Base-by-base conservation (phyloP, 352 stramenopile genomes). In the Pythium volutum region DNA sequence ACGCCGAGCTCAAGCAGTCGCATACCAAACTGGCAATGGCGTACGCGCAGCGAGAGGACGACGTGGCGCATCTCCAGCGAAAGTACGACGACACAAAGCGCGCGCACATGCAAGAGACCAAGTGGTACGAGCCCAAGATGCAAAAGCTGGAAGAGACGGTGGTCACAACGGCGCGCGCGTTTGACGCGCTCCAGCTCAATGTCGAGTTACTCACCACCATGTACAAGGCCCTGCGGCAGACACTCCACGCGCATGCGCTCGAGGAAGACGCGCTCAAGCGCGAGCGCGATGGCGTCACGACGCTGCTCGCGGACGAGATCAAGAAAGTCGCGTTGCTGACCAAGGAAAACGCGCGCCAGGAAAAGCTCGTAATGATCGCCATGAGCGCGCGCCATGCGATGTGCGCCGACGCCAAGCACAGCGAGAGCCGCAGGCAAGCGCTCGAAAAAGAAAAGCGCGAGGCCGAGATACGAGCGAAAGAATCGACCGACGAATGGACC, bases 181-280 rank as follows among this genome's bases (percentile, higher is more conserved):
- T 91, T 27, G 78, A 90, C 25, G 81, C 84, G 64, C 77, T 94
- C 7, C 87, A 90, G 57, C 67, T 94, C 20, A 94, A 87, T 59
- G 84, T 94, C 14, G 84, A 92, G 34, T 67, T 94, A 10, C 86
- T 92, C 73, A 88, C 82, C 9, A 94, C 88, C 57, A 92, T 94
- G 82, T 94, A 94, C 77, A 94, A 94, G 58, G 47, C 59, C 33
- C 45, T 90, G 46, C 76, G 72, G 31, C 66, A 84, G 27, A 79
- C 74, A 15, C 56, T 89, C 10, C 27, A 66, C n/a, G 52, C 63
- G 0, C 76, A 86, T 9, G 76, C 86, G 64, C 61, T 85, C 43
- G 71, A 83, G 16, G 79, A 91, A 59, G 70, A 84, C 45, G 77
- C 85, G 2, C 31, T 89, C 22, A 87, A 81, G 64, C 60, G 59